Evolutionary conservation across 768 basidiomycete species (phyloP).

Genomic region (Gymnopilus junonius): DNA sequence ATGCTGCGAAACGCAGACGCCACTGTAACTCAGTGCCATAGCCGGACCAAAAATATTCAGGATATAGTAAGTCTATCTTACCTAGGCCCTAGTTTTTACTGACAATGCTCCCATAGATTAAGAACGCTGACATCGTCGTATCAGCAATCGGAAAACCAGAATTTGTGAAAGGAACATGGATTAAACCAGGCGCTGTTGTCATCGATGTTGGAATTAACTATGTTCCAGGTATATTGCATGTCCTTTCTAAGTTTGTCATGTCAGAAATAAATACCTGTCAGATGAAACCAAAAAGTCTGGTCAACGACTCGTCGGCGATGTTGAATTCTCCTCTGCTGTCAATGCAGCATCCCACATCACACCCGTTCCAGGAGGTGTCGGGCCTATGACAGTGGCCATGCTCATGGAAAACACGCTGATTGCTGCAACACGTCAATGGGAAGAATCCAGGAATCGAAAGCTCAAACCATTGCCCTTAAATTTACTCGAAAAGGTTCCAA

Average conservation of each 20-base stretch:
- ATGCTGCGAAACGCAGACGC: constrained; percentile 91
- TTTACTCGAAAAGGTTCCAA: constrained; percentile 86
- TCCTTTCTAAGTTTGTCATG: neutral
- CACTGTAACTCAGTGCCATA: constrained; percentile 98
- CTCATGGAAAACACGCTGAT: constrained; percentile 94
- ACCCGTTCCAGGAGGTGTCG: constrained; percentile 98
- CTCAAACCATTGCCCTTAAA: constrained; percentile 81
- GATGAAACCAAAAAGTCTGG: constrained; percentile 94
- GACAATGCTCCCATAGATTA: constrained; percentile 52
- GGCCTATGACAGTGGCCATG: constrained; percentile 99
- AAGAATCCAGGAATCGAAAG: constrained; percentile 64
- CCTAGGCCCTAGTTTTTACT: neutral
- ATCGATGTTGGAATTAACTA: constrained; percentile 99
- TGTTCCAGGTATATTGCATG: constrained; percentile 66
- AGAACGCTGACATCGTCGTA: constrained; percentile 89
- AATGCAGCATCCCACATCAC: constrained; percentile 88
- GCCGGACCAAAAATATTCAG: constrained; percentile 81
- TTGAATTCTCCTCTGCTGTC: constrained; percentile 81
- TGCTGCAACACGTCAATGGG: constrained; percentile 84
- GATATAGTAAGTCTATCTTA: constrained; percentile 60
- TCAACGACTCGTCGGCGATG: constrained; percentile 95
- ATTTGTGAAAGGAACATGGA: constrained; percentile 91
- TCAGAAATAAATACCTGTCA: constrained; percentile 27
- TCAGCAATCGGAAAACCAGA: constrained; percentile 95
- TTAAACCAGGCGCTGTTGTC: constrained; percentile 93